Evolutionary conservation across 345 rosid species (phyloP).

Genomic region (Anastatica hierochuntica): DNA sequence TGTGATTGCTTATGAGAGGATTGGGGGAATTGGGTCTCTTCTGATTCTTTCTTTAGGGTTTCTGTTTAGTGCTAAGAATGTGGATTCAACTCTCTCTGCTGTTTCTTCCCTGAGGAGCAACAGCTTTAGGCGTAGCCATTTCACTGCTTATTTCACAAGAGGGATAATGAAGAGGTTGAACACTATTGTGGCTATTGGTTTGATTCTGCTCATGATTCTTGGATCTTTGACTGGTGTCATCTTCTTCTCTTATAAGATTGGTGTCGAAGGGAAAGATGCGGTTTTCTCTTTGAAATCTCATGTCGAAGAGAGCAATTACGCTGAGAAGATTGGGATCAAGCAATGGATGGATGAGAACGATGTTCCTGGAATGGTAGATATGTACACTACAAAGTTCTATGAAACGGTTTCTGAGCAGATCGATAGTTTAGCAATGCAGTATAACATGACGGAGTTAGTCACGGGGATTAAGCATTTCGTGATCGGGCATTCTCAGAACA

Average conservation of each 20-base stretch:
- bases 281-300: conserved; percentile 74
- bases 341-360: conserved; percentile 95
- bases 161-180: conserved; percentile 63
- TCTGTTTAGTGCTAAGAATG: conserved; percentile 49
- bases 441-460: conserved; percentile 86
- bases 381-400: conserved; percentile 56
- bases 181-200: conserved; percentile 73
- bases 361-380: conserved; percentile 79
- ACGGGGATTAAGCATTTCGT: conserved; percentile 83
- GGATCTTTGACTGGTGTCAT: conserved; percentile 54
- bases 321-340: conserved; percentile 76
- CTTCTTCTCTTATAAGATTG: conserved; percentile 90
- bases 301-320: conserved; percentile 76
- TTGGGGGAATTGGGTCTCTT: conserved; percentile 61
- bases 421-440: conserved; percentile 78
- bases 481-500: conserved; percentile 34
- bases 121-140: conserved; percentile 49
- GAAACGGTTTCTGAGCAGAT: conserved; percentile 65
- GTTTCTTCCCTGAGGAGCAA: conserved; percentile 53
- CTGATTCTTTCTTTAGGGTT: conserved; percentile 56
- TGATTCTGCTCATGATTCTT: conserved; percentile 73
- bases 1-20: conserved; percentile 65
- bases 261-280: conserved; percentile 84
- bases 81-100: conserved; percentile 56
- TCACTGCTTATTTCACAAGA: conserved; percentile 68